Evolutionary conservation across 495 filamentous ascomycete species (phyloP).

Genomic region (Daldinia vernicosa): DNA sequence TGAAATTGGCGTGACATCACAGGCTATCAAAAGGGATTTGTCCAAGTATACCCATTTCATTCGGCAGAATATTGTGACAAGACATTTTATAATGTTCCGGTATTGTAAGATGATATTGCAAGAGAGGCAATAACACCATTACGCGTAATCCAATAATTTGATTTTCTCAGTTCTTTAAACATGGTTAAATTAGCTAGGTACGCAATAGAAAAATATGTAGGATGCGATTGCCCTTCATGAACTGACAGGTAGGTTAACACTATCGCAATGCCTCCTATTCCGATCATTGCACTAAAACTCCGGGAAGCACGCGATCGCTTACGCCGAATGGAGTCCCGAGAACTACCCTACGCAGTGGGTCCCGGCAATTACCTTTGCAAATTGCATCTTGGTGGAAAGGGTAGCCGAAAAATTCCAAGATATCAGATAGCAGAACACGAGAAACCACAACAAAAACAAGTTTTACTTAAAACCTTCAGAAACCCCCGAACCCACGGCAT

Average conservation of each 20-base stretch:
- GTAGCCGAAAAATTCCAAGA: conserved; percentile 5
- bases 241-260: conserved; percentile 1
- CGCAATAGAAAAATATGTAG: background rate
- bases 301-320: conserved; percentile 33
- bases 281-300: conserved; percentile 13
- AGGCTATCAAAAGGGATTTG: conserved; percentile 22
- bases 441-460: background rate
- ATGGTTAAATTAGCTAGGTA: background rate
- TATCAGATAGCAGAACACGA: background rate
- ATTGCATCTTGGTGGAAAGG: conserved; percentile 11
- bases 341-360: conserved; percentile 17
- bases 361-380: conserved; percentile 30
- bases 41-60: conserved; percentile 1
- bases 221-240: background rate
- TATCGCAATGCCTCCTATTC: background rate
- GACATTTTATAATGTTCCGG: conserved; percentile 1
- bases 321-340: conserved; percentile 25
- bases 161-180: background rate
- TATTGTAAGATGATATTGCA: conserved; percentile 4
- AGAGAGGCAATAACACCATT: background rate
- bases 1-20: conserved; percentile 28
- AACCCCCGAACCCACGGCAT: background rate
- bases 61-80: background rate
- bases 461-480: background rate
- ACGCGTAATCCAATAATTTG: background rate